Evolutionary conservation across 2,329 filamentous ascomycete genomes (phyloP).

Genomic region (Calonectria multiphialidica): DNA sequence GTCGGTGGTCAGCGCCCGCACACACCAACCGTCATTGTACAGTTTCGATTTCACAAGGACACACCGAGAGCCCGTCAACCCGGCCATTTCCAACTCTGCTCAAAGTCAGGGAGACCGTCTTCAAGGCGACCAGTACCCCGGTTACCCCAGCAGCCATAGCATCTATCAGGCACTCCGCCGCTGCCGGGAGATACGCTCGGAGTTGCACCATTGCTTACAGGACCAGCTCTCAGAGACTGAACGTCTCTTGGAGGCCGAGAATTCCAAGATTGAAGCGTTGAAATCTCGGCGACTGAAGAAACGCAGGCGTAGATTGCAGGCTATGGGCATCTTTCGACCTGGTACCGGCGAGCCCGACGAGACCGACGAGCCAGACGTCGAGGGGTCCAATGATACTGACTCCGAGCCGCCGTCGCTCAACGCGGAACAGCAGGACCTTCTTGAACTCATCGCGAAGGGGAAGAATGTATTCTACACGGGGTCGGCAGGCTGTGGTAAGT

Average conservation of each 20-base stretch:
- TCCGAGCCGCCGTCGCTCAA: slow-evolving; percentile 26
- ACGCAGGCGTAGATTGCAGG: background rate
- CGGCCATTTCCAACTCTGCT: background rate
- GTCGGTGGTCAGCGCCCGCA: background rate
- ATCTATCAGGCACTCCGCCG: background rate
- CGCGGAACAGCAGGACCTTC: slow-evolving; percentile 38
- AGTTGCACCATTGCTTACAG: background rate
- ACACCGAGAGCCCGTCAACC: background rate
- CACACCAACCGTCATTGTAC: background rate
- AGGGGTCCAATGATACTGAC: background rate
- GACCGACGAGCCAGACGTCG: background rate
- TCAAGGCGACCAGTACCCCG: background rate
- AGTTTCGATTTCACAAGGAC: background rate
- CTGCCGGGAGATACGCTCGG: background rate
- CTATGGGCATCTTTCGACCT: background rate
- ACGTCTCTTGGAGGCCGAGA: background rate
- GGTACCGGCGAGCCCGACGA: background rate
- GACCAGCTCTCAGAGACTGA: background rate
- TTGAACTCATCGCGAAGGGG: slow-evolving; percentile 61
- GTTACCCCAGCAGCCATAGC: background rate
- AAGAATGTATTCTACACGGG: slow-evolving; percentile 75
- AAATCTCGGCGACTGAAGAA: background rate
- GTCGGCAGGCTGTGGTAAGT: slow-evolving; percentile 62
- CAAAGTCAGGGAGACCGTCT: background rate
- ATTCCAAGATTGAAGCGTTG: background rate